phyloP scores from a whole-genome alignment of 768 basidiomycete genomes.

The Leccinum subtestaceum region DNA sequence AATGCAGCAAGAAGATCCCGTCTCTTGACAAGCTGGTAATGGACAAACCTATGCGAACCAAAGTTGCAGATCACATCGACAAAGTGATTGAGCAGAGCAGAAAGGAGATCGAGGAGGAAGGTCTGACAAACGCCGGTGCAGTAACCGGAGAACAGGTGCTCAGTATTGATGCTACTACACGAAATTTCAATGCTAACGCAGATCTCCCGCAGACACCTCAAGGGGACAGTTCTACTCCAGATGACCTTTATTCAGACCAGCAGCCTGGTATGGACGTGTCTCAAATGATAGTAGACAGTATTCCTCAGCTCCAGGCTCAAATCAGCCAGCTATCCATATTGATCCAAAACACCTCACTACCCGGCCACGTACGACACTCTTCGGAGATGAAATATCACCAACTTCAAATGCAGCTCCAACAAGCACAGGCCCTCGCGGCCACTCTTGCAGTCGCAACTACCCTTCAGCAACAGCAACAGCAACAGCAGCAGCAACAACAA shows the following conservation, averaged over 20 bases:
- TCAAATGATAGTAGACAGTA: constrained; percentile 68
- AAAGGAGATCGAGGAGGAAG: constrained; percentile 53
- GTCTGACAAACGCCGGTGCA: constrained; percentile 26
- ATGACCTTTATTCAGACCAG: constrained; percentile 72
- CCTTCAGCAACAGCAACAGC: constrained; percentile 53
- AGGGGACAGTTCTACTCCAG: constrained; percentile 36
- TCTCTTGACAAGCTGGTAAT: constrained; percentile 82
- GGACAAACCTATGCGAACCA: constrained; percentile 78
- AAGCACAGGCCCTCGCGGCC: constrained; percentile 70
- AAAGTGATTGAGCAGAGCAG: constrained; percentile 75
- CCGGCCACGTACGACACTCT: constrained; percentile 68
- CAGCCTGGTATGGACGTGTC: constrained; percentile 72
- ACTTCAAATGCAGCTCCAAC: constrained; percentile 73
- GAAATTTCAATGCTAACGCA: constrained; percentile 2
- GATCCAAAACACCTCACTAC: constrained; percentile 76
- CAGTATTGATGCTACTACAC: background rate
- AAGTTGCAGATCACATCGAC: constrained; percentile 80
- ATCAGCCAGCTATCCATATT: constrained; percentile 76
- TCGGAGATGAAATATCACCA: constrained; percentile 84
- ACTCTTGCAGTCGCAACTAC: constrained; percentile 57
- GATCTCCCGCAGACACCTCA: constrained; percentile 19
- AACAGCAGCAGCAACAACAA: constrained; percentile 35
- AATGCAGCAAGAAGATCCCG: constrained; percentile 82
- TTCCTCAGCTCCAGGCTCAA: constrained; percentile 83
- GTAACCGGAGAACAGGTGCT: constrained; percentile 37